Base-by-base conservation (phyloP, 2,329 filamentous ascomycete genomes). In the Fusarium sp. region DNA sequence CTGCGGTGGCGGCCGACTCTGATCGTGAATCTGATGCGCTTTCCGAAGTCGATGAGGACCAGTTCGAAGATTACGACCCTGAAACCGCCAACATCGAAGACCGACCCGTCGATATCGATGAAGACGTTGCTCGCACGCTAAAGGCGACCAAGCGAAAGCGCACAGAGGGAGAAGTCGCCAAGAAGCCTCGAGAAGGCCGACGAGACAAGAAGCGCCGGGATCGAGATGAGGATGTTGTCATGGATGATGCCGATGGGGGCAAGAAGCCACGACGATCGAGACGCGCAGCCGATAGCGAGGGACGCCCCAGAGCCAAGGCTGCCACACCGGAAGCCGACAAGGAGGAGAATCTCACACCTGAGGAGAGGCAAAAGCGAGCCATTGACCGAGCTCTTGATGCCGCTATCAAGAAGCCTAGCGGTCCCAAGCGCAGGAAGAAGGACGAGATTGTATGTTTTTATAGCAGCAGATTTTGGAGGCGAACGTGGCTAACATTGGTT, bases 351-450 rank as follows among this genome's bases (percentile, higher is more conserved):
- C 84, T 98, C 77, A 93, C 93, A 22, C 94, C 95, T 1, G 95
- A 97, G 82, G 94, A 98, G 85, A 90, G 94, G 78, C 91, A 95
- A 77, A 92, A 93, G 78, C 89, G 94, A 76, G 95, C 95, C 22
- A 91, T 99, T 63, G 94, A 98, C 79, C 90, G 92, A 75, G 93
- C 94, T 65, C 94, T 98, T 85, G 94, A 98, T 82, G 94, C 94
- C 66, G 95, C 95, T 1, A 87, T 97, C 77, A 97, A 97, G 86
- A 94, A 94, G 77, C 91, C 93, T n/a, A 76, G 79, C 35, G 76
- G 78, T 13, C 88, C 87, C 65, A 94, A 94, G 78, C 89, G 92
- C 73, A 88, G 93, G 76, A 96, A 94, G 87, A 94, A 94, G 87
- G 94, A 95, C 80, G 95, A 97, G 77, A 95, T 97, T 82, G 94